A percentile compares a stretch with the other conserved stretches of the same genome.
Conservation (phyloP, 2,329 filamentous ascomycete species). For the Alternaria conjuncta region DNA sequence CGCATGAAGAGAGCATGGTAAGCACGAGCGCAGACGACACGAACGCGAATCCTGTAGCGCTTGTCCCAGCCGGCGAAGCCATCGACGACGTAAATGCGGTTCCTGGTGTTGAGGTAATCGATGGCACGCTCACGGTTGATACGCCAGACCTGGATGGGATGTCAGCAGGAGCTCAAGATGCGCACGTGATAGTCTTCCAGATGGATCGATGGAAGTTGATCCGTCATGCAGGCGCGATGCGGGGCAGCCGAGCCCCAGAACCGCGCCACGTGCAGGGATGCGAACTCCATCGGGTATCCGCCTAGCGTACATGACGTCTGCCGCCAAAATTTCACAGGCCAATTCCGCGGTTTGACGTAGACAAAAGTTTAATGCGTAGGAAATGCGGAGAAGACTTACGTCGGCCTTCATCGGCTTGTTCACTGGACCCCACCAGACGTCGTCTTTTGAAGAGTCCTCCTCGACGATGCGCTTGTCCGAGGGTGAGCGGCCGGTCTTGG, state of each 20-base stretch:
- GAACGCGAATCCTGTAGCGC: slow-evolving; percentile 96
- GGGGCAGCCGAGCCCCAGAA: slow-evolving; percentile 42
- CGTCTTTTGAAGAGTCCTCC: slow-evolving; percentile 84
- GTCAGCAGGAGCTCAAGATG: slow-evolving; percentile 16
- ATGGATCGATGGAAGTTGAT: slow-evolving; percentile 6
- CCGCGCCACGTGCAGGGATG: slow-evolving; percentile 38
- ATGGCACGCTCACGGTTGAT: slow-evolving; percentile 99
- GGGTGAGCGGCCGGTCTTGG: slow-evolving; percentile 96
- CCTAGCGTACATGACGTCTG: slow-evolving; percentile 45
- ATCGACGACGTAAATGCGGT: slow-evolving; percentile 98
- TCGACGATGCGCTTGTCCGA: slow-evolving; percentile 97
- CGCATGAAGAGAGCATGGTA: slow-evolving; percentile 99
- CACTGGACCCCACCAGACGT: slow-evolving; percentile 99
- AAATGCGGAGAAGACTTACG: slow-evolving; percentile 64
- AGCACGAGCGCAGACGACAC: slow-evolving; percentile 96
- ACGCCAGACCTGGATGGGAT: slow-evolving; percentile 80
- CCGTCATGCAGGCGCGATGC: slow-evolving; percentile 38
- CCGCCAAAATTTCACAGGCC: slow-evolving; percentile 36
- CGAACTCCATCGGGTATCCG: slow-evolving; percentile 40
- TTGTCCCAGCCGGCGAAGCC: slow-evolving; percentile 98
- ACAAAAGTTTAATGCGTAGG: slow-evolving; percentile 11
- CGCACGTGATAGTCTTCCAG: slow-evolving; percentile 34
- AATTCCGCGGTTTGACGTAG: slow-evolving; percentile 19
- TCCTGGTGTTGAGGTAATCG: slow-evolving; percentile 98
- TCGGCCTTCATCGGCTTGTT: slow-evolving; percentile 99